Evolutionary conservation across 2,329 filamentous ascomycete species (phyloP).

Genomic region (Nemania diffusa): DNA sequence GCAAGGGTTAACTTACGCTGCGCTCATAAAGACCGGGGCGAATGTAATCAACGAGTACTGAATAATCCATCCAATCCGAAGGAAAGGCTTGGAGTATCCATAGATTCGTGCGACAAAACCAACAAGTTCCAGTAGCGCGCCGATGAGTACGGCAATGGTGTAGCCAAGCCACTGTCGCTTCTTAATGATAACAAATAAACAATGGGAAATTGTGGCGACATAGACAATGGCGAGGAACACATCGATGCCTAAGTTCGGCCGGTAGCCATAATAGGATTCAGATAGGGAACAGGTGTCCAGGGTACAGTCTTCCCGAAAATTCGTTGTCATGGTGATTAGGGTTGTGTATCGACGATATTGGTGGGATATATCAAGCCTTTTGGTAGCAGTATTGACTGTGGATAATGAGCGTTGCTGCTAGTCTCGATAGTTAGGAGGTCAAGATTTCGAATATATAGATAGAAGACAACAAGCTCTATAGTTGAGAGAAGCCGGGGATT

Average conservation of each 20-base stretch:
- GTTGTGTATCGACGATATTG: not conserved
- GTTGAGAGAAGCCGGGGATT: not conserved
- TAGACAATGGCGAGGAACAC: constrained; percentile 36
- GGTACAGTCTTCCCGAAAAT: constrained; percentile 19
- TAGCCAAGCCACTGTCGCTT: constrained; percentile 30
- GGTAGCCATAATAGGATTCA: constrained; percentile 34
- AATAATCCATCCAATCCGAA: constrained; percentile 27
- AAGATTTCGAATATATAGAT: not conserved
- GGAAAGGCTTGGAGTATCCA: constrained; percentile 31
- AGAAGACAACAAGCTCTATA: not conserved
- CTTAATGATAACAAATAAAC: constrained; percentile 12
- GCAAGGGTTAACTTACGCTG: constrained; percentile 25
- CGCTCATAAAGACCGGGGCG: constrained; percentile 34
- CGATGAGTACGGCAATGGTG: constrained; percentile 29
- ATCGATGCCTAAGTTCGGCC: constrained; percentile 36
- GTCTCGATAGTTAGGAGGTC: not conserved
- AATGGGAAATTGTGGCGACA: constrained; percentile 7
- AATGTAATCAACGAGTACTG: constrained; percentile 34
- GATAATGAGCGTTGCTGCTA: not conserved
- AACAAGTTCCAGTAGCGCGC: constrained; percentile 28
- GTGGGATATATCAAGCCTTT: not conserved
- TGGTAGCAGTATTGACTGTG: not conserved
- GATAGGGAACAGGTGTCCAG: constrained; percentile 27
- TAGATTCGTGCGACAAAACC: constrained; percentile 26
- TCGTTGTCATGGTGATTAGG: not conserved